phyloP scores from a whole-genome alignment of 169 alveolate genomes.

The Theileria orientalis region DNA sequence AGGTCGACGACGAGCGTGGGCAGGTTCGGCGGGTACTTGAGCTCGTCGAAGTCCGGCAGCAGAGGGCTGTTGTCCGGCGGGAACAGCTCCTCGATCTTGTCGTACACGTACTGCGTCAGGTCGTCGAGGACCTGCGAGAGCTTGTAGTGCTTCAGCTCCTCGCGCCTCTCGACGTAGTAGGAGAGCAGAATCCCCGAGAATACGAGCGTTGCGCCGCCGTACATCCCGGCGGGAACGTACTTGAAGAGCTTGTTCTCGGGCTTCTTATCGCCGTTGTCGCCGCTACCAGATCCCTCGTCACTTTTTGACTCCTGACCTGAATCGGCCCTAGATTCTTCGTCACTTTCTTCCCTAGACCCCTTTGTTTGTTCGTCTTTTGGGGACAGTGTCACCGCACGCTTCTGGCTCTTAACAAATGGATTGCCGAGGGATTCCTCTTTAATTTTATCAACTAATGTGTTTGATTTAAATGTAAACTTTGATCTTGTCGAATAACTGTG shows the following conservation, averaged over 20 bases:
- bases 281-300: background rate
- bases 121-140: slow-evolving; percentile 16
- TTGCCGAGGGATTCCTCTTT: too few species aligned
- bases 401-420: too few species aligned
- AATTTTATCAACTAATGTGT: too few species aligned
- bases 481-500: too few species aligned
- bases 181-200: slow-evolving; percentile 31
- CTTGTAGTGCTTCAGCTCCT: slow-evolving; percentile 16
- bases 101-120: slow-evolving; percentile 29
- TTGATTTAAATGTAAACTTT: too few species aligned
- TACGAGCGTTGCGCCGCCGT: slow-evolving; percentile 42
- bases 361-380: too few species aligned
- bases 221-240: slow-evolving; percentile 38
- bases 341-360: too few species aligned
- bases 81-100: slow-evolving; percentile 52
- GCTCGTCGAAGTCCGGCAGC: slow-evolving; percentile 82
- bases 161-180: background rate
- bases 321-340: background rate
- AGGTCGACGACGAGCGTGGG: slow-evolving; percentile 89
- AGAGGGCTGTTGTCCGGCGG: slow-evolving; percentile 79
- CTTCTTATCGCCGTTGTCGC: background rate
- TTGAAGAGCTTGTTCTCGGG: background rate
- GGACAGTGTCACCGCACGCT: too few species aligned
- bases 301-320: background rate
- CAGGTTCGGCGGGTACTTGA: slow-evolving; percentile 85